phyloP scores from a whole-genome alignment of 305 asterid genomes.

The Fraxinus angustifolia region DNA sequence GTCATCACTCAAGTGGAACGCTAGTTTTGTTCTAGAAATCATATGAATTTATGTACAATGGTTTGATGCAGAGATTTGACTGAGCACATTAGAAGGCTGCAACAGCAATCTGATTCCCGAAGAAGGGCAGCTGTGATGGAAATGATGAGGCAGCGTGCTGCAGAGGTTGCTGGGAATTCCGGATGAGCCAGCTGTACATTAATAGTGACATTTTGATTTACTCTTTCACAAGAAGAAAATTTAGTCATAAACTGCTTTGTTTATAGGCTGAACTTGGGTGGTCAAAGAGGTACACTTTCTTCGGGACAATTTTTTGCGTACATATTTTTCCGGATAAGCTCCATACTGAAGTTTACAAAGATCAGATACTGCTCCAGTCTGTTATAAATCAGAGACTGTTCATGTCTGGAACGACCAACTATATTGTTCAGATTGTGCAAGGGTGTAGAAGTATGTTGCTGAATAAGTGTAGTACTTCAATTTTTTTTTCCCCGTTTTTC shows the following conservation, averaged over 20 bases:
- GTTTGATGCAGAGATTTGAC: conserved; percentile 50
- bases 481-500: conserved; percentile 18
- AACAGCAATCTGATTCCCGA: conserved; percentile 66
- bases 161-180: conserved; percentile 38
- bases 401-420: conserved; percentile 5
- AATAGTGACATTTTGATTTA: conserved; percentile 2
- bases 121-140: conserved; percentile 73
- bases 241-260: conserved; percentile 11
- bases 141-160: conserved; percentile 77
- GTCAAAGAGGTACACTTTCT: conserved; percentile 13
- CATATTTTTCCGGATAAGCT: conserved; percentile 23
- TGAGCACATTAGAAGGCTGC: conserved; percentile 55
- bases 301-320: background rate
- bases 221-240: conserved; percentile 15
- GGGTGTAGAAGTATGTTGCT: conserved; percentile 4
- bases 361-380: conserved; percentile 11
- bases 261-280: conserved; percentile 4
- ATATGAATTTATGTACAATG: background rate
- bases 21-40: background rate
- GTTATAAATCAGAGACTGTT: conserved; percentile 12
- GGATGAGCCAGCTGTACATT: conserved; percentile 33
- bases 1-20: background rate
- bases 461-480: conserved; percentile 22
- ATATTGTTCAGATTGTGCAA: background rate
- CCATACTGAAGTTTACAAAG: conserved; percentile 23